phyloP scores from a whole-genome alignment of 2,329 filamentous ascomycete species.

The Tolypocladium capitatum region DNA sequence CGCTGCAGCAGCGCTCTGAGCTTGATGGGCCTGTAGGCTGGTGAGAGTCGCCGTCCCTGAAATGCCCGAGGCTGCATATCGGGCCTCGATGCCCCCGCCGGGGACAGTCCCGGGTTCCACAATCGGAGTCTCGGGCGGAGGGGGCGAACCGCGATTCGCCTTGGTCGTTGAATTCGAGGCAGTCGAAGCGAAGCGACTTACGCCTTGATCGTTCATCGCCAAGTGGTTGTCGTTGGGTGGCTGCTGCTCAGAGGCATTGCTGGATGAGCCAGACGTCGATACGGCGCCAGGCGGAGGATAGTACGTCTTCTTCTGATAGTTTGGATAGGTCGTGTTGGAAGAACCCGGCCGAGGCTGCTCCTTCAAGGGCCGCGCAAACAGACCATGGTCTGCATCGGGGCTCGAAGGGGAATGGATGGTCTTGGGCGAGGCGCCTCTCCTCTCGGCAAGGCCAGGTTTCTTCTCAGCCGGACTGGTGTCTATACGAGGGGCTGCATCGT shows the following conservation, averaged over 20 bases:
- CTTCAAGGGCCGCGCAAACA: slow-evolving; percentile 57
- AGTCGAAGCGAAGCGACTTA: slow-evolving; percentile 60
- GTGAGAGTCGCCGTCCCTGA: slow-evolving; percentile 73
- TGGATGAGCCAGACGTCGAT: slow-evolving; percentile 17
- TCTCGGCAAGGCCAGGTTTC: slow-evolving; percentile 60
- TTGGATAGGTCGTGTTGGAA: slow-evolving; percentile 29
- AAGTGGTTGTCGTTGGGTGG: slow-evolving; percentile 10
- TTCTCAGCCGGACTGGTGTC: slow-evolving; percentile 41
- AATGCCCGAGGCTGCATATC: slow-evolving; percentile 84
- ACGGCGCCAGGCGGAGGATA: slow-evolving; percentile 42
- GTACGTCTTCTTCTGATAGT: slow-evolving; percentile 44
- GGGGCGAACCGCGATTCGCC: slow-evolving; percentile 83
- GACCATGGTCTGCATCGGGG: slow-evolving; percentile 60
- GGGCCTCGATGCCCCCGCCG: slow-evolving; percentile 73
- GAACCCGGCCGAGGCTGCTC: slow-evolving; percentile 26
- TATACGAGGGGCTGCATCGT: slow-evolving; percentile 40
- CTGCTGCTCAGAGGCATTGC: slow-evolving; percentile 14
- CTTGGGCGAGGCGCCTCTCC: slow-evolving; percentile 69
- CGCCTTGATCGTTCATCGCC: slow-evolving; percentile 29
- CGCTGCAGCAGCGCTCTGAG: slow-evolving; percentile 64
- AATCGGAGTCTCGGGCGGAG: slow-evolving; percentile 84
- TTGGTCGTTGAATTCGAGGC: slow-evolving; percentile 88
- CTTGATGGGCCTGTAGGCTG: slow-evolving; percentile 48
- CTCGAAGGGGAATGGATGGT: slow-evolving; percentile 73
- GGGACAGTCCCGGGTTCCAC: slow-evolving; percentile 57